Evolutionary conservation across 192 early-diverging fungal genomes (phyloP), one percentile per base, ranked within the genome.

Genomic region (Funneliformis geosporum): DNA sequence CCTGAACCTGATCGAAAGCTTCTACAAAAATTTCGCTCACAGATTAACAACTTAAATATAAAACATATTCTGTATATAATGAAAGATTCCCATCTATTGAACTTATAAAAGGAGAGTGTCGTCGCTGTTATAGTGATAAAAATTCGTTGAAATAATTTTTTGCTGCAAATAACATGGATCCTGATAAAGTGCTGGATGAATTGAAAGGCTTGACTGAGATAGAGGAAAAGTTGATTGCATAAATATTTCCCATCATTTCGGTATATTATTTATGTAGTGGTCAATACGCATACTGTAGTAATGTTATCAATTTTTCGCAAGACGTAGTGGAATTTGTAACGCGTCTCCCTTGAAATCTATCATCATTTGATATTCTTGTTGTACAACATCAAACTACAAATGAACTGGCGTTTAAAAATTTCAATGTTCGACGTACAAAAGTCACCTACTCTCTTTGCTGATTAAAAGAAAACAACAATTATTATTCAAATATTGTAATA

Each of bases 251-350:
- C 2, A 38, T 70, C 3, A 70, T 70, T 12, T 70, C 68, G 6
- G n/a, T 70, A 39, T 70, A 70, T 44, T 8, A 33, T 43, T 10
- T 70, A 5, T 11, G 38, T 70, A 5, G 68, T 1, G 5, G 68
- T 39, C 68, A 39, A 5, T 70, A 70, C 39, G 38, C 14, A 39
- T 70, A 70, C 39, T 39, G 10, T 39, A 38, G 5, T 39, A 70
- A 70, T 70, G 68, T 70, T 70, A 44, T 70, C 18, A 70, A 70
- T 5, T 70, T 70, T 70, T 5, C 38, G 3, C 5, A 70, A 44
- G 38, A 70, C 39, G n/a, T 70, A 70, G 1, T 21, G 1, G 25
- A 70, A n/a, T 70, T 70, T 70, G 38, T 11, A 2, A 70, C 38
- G 1, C 38, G 68, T 1, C 68, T 70, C 39, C 5, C 38, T 43